Conservation (phyloP, 192 early-diverging fungal genomes). For the Umbelopsis sp. region DNA sequence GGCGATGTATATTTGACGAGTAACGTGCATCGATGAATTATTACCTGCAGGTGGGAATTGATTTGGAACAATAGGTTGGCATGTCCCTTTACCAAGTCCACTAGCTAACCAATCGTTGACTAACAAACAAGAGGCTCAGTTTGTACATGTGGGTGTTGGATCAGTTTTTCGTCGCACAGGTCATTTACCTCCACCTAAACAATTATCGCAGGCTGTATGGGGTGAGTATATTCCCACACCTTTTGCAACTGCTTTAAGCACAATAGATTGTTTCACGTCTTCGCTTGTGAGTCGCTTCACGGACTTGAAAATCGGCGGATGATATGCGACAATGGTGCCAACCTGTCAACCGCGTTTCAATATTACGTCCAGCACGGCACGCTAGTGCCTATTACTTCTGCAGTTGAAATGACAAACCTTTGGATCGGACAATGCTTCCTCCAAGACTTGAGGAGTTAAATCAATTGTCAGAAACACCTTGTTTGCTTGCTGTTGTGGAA, state of each 20-base stretch:
- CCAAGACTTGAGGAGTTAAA: constrained; percentile 74
- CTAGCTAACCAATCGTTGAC: constrained; percentile 93
- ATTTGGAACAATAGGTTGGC: constrained; percentile 37
- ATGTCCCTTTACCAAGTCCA: constrained; percentile 54
- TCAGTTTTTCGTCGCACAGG: no score
- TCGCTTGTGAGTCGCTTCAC: constrained; percentile 76
- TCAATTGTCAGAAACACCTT: constrained; percentile 93
- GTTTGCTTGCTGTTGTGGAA: constrained; percentile 66
- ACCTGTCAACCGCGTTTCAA: constrained; percentile 37
- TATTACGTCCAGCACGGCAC: not conserved
- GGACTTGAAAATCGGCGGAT: constrained; percentile 88
- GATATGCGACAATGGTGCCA: constrained; percentile 91
- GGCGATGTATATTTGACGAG: not conserved
- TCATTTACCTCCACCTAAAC: constrained; percentile 63
- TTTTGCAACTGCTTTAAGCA: constrained; percentile 78
- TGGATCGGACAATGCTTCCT: constrained; percentile 76
- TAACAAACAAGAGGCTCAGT: constrained; percentile 16
- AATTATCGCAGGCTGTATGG: constrained; percentile 88
- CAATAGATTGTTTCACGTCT: constrained; percentile 81
- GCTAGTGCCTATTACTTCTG: not conserved
- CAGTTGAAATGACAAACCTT: constrained; percentile 15
- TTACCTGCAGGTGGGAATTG: constrained; percentile 58
- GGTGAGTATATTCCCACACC: constrained; percentile 90
- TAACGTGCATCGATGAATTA: not conserved
- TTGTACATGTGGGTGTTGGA: no score